Percentiles rank a stretch among this genome's conserved stretches.
phyloP scores from a whole-genome alignment of 805 yeast genomes.

The Sungouiella thailandica region DNA sequence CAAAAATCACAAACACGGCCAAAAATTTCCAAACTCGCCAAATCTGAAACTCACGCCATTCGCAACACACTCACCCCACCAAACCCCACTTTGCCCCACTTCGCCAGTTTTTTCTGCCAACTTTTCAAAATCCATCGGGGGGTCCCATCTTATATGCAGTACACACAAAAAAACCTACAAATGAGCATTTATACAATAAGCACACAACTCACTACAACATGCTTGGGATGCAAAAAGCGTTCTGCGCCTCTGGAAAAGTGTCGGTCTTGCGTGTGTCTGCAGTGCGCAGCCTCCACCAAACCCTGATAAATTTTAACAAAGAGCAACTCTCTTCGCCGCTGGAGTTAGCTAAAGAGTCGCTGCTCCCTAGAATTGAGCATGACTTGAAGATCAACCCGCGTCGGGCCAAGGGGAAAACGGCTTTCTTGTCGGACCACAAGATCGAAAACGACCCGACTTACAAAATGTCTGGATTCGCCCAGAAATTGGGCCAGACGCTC shows the following conservation, averaged over 20 bases:
- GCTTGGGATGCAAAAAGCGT: too few species aligned
- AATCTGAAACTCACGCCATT: too few species aligned
- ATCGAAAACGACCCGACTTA: constrained; percentile 34
- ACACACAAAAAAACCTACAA: not conserved
- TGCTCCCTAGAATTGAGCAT: constrained; percentile 34
- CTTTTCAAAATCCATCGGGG: not conserved
- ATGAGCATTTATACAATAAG: not conserved
- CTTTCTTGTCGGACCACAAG: constrained; percentile 35
- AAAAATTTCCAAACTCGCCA: too few species aligned
- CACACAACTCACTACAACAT: too few species aligned
- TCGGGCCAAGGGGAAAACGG: constrained; percentile 30
- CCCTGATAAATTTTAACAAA: constrained; percentile 14
- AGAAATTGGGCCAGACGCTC: constrained; percentile 58
- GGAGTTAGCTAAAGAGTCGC: constrained; percentile 35
- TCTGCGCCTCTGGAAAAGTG: not conserved
- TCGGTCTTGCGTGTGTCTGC: not conserved
- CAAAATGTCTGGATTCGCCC: constrained; percentile 32
- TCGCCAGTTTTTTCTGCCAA: too few species aligned
- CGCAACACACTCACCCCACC: too few species aligned
- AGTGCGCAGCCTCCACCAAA: constrained; percentile 7
- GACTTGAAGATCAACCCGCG: constrained; percentile 30
- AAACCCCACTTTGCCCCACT: too few species aligned
- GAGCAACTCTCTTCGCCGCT: constrained; percentile 28
- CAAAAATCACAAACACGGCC: too few species aligned
- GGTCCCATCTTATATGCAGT: too few species aligned